Conservation (phyloP, 371 early-diverging fungal species). For the Actinomucor elegans region DNA sequence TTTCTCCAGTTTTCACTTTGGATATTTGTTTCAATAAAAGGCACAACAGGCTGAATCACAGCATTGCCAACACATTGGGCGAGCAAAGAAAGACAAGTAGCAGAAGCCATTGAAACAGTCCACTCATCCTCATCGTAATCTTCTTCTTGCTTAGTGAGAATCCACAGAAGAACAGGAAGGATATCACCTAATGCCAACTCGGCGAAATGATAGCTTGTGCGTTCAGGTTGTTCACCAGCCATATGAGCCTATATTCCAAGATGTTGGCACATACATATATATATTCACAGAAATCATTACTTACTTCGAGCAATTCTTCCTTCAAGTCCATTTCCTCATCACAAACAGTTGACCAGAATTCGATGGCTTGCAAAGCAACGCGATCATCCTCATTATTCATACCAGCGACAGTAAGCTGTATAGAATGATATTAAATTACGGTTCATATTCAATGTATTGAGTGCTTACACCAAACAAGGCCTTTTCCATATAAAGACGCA, state of each 20-base stretch:
- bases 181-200: slow-evolving; percentile 74
- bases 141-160: slow-evolving; percentile 93
- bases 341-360: slow-evolving; percentile 98
- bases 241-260: slow-evolving; percentile 47
- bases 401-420: slow-evolving; percentile 82
- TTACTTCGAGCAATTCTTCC: slow-evolving; percentile 47
- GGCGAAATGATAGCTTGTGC: slow-evolving; percentile 73
- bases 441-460: no score
- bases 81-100: slow-evolving; percentile 87
- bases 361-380: slow-evolving; percentile 94
- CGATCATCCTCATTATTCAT: slow-evolving; percentile 82
- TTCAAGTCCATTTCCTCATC: slow-evolving; percentile 87
- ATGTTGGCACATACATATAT: not conserved
- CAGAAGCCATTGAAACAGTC: slow-evolving; percentile 97
- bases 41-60: slow-evolving; percentile 79
- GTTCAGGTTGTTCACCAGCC: slow-evolving; percentile 56
- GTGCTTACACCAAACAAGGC: slow-evolving; percentile 83
- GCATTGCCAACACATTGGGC: slow-evolving; percentile 79
- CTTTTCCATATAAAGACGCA: slow-evolving; percentile 93
- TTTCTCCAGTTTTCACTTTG: slow-evolving; percentile 84
- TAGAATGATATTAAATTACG: no score
- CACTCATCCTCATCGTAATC: slow-evolving; percentile 98
- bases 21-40: slow-evolving; percentile 90
- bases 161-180: slow-evolving; percentile 80
- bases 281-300: not conserved